Base-by-base conservation (phyloP, 306 rosid species). In the Cucurbita pepo region DNA sequence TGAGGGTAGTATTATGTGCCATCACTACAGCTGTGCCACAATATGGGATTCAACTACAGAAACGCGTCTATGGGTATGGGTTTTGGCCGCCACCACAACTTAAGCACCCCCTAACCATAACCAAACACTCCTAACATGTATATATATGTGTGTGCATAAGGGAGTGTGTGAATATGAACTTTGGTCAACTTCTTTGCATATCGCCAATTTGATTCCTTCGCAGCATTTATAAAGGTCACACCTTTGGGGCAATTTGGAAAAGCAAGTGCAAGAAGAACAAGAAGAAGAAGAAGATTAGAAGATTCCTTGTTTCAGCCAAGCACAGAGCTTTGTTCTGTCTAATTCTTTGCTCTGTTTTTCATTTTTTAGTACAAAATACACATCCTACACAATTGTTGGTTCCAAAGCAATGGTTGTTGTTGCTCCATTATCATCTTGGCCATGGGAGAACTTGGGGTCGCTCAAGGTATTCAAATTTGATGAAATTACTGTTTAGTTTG, bases 361-460 rank as follows among this genome's bases (percentile, higher is more conserved):
- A 5, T 4, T 50, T 50, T 13, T 14, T 5, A 50, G 18, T n/a
- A 14, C 18, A 14, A 50, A 48, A 44, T 12, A 48, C 34, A 30
- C 34, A 30, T 30, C 34, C 2, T 1, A 50, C 54, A 50, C 18
- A 50, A 14, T 5, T 4, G 54, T 6, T 50, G 8, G 34, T 30
- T 30, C 34, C 34, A 30, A 30, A 15, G 7, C 22, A 80, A 67
- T 57, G 89, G 88, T 90, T 94, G 88, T 90, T 94, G 96, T 41
- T 61, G 86, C 86, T 84, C 81, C 92, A 73, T 77, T 91, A 77
- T 79, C 96, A n/a, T 37, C 88, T 72, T 91, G 96, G 97, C 99
- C 97, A 7, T 87, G 99, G 96, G 88, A 89, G 44, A 85, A 89
- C 48, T 55, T 91, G 67, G 97, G 99, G 72, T 16, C 55, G 44